These are phyloP conservation scores for Anthoceros angustus DNA, from an alignment of 225 moss, liverwort and hornwort species.

Conservation along the genomic window DNA sequence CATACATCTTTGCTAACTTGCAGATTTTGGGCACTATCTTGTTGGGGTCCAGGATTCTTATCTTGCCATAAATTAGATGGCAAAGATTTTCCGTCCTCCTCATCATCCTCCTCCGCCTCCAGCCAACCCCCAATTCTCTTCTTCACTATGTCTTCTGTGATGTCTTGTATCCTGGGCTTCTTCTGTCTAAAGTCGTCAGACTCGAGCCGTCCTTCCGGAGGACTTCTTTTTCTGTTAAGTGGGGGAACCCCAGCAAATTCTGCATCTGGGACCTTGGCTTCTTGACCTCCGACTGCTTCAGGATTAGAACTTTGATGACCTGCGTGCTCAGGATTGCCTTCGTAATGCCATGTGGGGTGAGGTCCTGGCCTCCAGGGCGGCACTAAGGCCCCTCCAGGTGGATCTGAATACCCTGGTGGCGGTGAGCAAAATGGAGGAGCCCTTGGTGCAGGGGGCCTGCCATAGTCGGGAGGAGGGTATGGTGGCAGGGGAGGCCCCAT, in stretches of 20 bases:
- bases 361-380: too few relatives aligned
- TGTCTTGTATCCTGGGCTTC: background rate
- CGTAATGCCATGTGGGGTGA: too few relatives aligned
- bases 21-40: too few relatives aligned
- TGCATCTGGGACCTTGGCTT: too few relatives aligned
- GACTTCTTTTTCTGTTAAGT: background rate
- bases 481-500: background rate
- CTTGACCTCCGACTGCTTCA: too few relatives aligned
- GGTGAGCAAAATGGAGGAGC: background rate
- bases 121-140: background rate
- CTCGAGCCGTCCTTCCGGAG: background rate
- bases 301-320: too few relatives aligned
- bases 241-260: too few relatives aligned
- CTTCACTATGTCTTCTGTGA: background rate
- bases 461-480: background rate
- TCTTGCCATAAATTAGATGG: background rate
- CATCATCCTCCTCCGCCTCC: constrained; percentile 1
- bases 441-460: background rate
- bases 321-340: too few relatives aligned
- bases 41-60: too few relatives aligned
- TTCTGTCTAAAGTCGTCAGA: background rate
- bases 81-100: background rate
- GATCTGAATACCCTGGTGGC: background rate
- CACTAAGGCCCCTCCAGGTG: background rate
- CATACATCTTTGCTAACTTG: too few relatives aligned